phyloP scores from a whole-genome alignment of 352 stramenopile species.

The Elongisporangium prolatum region DNA sequence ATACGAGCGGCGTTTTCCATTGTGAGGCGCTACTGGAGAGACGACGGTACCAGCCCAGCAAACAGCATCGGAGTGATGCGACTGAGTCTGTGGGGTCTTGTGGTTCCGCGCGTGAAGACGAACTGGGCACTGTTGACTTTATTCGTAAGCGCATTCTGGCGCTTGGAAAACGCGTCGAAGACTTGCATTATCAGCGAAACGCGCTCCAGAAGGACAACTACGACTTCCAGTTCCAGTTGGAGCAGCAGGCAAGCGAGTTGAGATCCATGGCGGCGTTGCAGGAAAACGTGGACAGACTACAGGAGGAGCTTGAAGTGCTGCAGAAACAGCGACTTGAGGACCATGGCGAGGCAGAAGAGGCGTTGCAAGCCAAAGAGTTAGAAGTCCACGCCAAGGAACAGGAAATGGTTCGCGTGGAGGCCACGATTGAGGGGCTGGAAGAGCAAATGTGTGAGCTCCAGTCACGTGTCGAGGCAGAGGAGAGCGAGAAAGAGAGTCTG shows the following conservation, averaged over 20 bases:
- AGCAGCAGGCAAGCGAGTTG: conserved; percentile 56
- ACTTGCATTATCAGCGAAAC: conserved; percentile 69
- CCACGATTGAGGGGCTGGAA: conserved; percentile 23
- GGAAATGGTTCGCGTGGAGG: conserved; percentile 21
- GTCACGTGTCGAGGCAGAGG: background rate
- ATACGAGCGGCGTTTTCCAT: conserved; percentile 39
- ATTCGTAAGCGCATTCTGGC: conserved; percentile 59
- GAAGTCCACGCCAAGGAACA: conserved; percentile 20
- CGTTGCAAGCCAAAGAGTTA: conserved; percentile 16
- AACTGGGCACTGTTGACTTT: conserved; percentile 27
- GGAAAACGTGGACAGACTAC: conserved; percentile 13
- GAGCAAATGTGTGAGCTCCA: conserved; percentile 14
- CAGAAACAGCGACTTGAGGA: conserved; percentile 13
- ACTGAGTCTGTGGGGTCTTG: conserved; percentile 3
- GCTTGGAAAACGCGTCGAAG: conserved; percentile 57
- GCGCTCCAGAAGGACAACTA: conserved; percentile 73
- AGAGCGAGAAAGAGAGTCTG: conserved; percentile 32
- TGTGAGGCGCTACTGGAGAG: conserved; percentile 47
- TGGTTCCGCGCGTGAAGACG: conserved; percentile 1
- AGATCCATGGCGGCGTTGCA: conserved; percentile 24
- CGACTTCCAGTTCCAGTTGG: conserved; percentile 59
- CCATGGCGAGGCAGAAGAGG: conserved; percentile 14
- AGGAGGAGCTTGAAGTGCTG: conserved; percentile 33
- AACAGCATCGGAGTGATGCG: background rate
- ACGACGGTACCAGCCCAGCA: conserved; percentile 12